Base-by-base conservation (phyloP, 2,329 filamentous ascomycete species). In the Geoglossum cookeanum region DNA sequence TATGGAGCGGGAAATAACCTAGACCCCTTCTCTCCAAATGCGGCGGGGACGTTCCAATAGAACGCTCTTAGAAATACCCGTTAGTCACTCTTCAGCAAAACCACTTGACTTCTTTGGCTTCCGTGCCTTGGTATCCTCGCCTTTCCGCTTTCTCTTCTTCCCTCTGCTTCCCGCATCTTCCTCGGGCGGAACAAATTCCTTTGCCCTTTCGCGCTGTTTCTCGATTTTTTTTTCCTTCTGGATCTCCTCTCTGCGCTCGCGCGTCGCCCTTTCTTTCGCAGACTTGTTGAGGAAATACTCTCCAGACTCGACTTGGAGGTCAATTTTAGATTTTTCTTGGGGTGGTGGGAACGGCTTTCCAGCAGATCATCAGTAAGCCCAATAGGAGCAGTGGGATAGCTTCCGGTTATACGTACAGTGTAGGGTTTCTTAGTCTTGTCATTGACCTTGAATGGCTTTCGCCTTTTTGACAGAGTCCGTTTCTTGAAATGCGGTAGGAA, bases 401-500 rank as follows among this genome's bases (percentile, higher is more conserved):
- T 35, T 22, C 11, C 3, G 13, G 22, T 32, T 2, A 22, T 17
- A 53, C 30, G 9, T 53, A 53, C 49, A 27, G 94, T 98, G 76
- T 96, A 98, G 11, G 77, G 72, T 78, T 95, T 97, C 79, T 91
- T 94, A 68, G 75, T 72, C 78, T 98, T 98, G 75, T 98, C 90
- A 57, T 80, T 88, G 67, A 98, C 83, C 66, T 87, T 88, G 75
- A 80, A 80, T 0, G 92, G 94, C 64, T 83, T 81, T 63, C 81
- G 80, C 63, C 92, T 79, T 74, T 89, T 90, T 73, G 81, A 89
- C 62, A 97, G 78, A 58, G 84, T 91, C 66, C 87, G 83, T 76
- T 87, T 94, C 79, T 94, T 95, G 76, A 97, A 97, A 69, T 98
- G 89, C 55, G 92, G 92, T 55, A 98, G 76, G 74, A 97, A 98